Percentiles rank a stretch among this genome's conserved stretches.
Conservation (phyloP, 1,139 yeast genomes). For the Yamadazyma sp. region DNA sequence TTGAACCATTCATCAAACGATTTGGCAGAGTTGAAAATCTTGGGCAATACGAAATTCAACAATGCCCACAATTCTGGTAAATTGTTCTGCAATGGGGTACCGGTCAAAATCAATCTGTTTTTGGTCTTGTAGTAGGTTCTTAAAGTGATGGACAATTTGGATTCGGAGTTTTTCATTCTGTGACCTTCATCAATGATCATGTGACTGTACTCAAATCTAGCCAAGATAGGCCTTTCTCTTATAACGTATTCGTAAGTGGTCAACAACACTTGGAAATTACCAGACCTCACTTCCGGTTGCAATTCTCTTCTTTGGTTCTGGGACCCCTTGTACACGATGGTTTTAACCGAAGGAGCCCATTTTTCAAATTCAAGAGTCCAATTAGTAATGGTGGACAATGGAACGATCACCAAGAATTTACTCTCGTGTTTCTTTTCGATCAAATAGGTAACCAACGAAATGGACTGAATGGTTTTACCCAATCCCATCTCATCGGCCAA, state of each 20-base stretch:
- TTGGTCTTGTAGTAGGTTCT: slow-evolving; percentile 73
- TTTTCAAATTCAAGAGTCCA: slow-evolving; percentile 85
- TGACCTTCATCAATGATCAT: slow-evolving; percentile 92
- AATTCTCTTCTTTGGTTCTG: slow-evolving; percentile 67
- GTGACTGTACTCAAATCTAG: slow-evolving; percentile 75
- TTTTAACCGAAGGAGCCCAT: slow-evolving; percentile 78
- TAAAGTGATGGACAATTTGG: slow-evolving; percentile 70
- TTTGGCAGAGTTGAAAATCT: slow-evolving; percentile 78
- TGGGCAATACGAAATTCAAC: slow-evolving; percentile 74
- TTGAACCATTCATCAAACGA: slow-evolving; percentile 90
- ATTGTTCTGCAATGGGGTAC: slow-evolving; percentile 84
- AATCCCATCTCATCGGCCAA: slow-evolving; percentile 98
- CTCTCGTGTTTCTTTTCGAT: slow-evolving; percentile 73
- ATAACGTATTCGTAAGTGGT: slow-evolving; percentile 82
- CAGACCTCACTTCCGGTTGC: slow-evolving; percentile 59
- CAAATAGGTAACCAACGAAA: slow-evolving; percentile 82
- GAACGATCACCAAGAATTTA: slow-evolving; percentile 79
- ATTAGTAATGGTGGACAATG: slow-evolving; percentile 78
- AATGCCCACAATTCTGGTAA: slow-evolving; percentile 86
- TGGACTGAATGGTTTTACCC: slow-evolving; percentile 95
- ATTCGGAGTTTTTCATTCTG: slow-evolving; percentile 78
- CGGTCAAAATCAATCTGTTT: slow-evolving; percentile 77
- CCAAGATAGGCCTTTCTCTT: slow-evolving; percentile 66
- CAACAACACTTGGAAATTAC: slow-evolving; percentile 72
- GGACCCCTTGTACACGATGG: slow-evolving; percentile 72